A percentile compares a stretch with the other conserved stretches of the same genome.
Evolutionary conservation across 2,329 filamentous ascomycete genomes (phyloP).

Genomic region (Stemphylium lycopersici): DNA sequence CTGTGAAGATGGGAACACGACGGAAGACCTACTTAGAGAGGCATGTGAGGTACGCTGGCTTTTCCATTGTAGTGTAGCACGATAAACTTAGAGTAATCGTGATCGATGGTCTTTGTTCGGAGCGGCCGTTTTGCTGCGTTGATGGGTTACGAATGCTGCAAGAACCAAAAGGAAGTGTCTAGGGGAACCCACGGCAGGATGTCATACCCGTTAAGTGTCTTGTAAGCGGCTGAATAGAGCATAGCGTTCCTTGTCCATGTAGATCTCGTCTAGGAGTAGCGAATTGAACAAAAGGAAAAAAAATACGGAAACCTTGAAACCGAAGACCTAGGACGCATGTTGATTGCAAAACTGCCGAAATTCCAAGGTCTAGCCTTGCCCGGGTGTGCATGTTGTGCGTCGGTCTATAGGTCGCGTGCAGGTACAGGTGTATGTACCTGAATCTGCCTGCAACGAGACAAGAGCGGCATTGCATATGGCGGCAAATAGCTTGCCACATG

Average conservation of each 20-base stretch:
- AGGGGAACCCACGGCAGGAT: not conserved
- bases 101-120: not conserved
- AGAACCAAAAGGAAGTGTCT: not conserved
- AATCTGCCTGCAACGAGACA: not conserved
- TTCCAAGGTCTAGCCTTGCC: not conserved
- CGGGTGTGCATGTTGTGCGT: not conserved
- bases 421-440: not conserved
- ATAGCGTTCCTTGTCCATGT: not conserved
- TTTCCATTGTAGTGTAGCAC: not conserved
- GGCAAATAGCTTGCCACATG: conserved; percentile 1
- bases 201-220: not conserved
- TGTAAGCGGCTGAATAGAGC: not conserved
- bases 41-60: not conserved
- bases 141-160: not conserved
- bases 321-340: not conserved
- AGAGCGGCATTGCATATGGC: not conserved
- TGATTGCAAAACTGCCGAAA: not conserved
- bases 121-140: conserved; percentile 1
- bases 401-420: not conserved
- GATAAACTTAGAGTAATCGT: not conserved
- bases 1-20: not conserved
- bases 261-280: not conserved
- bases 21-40: not conserved
- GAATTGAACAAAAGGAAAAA: not conserved
- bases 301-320: not conserved